These are phyloP conservation scores for Ilyonectria robusta DNA, from an alignment of 2,329 filamentous ascomycete species.

Conservation along the genomic window DNA sequence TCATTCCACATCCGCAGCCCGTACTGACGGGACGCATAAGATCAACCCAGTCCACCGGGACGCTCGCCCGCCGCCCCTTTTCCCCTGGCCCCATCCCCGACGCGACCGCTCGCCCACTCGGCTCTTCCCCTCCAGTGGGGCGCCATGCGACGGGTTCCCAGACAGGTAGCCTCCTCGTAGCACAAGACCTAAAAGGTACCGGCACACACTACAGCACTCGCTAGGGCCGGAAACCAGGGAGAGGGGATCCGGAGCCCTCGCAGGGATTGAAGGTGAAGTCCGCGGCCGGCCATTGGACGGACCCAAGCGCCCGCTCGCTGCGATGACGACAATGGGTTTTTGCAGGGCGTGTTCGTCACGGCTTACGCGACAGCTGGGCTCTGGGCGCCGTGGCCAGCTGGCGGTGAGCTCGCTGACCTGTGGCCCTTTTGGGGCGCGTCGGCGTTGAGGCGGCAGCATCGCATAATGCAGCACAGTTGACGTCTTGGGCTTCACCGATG, in stretches of 20 bases:
- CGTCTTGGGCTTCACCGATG: constrained; percentile 48
- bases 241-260: constrained; percentile 36
- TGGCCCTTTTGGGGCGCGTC: constrained; percentile 31
- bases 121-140: constrained; percentile 48
- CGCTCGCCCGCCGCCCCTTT: constrained; percentile 48
- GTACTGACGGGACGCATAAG: constrained; percentile 47
- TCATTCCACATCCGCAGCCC: constrained; percentile 39
- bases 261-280: constrained; percentile 35
- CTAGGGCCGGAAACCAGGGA: constrained; percentile 47
- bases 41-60: constrained; percentile 51
- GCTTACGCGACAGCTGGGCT: constrained; percentile 43
- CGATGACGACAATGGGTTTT: constrained; percentile 48
- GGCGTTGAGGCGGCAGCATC: constrained; percentile 12
- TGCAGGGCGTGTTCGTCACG: constrained; percentile 29
- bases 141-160: constrained; percentile 47
- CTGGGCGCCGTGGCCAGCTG: constrained; percentile 23
- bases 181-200: constrained; percentile 44
- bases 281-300: constrained; percentile 38
- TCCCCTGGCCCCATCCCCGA: constrained; percentile 45
- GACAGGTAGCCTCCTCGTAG: constrained; percentile 44
- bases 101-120: constrained; percentile 42
- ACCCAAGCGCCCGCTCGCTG: constrained; percentile 35
- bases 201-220: constrained; percentile 33
- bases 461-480: constrained; percentile 23
- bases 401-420: constrained; percentile 35